These are phyloP conservation scores for Phialophora chinensis DNA, from an alignment of 2,329 filamentous ascomycete genomes.

Conservation along the genomic window DNA sequence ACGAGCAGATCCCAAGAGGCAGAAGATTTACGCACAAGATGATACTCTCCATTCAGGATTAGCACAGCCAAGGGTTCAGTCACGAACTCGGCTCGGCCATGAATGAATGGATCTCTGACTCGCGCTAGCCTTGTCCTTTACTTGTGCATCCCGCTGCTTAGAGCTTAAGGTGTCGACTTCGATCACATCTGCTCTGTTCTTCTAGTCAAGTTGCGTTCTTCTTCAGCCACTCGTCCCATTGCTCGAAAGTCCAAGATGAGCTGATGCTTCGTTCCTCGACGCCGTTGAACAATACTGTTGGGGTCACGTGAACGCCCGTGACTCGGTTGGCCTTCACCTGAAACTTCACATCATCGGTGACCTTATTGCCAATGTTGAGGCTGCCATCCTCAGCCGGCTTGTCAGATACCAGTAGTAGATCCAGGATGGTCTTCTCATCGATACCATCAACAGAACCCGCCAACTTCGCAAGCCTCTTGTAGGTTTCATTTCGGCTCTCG, in stretches of 20 bases:
- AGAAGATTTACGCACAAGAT: slow-evolving; percentile 29
- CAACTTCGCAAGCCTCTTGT: slow-evolving; percentile 77
- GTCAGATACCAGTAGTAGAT: slow-evolving; percentile 71
- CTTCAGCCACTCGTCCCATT: slow-evolving; percentile 85
- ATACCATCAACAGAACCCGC: slow-evolving; percentile 70
- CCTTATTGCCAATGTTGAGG: slow-evolving; percentile 78
- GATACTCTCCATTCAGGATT: slow-evolving; percentile 30
- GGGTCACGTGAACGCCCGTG: slow-evolving; percentile 85
- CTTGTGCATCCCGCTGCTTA: neutral
- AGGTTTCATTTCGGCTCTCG: slow-evolving; percentile 84
- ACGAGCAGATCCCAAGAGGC: slow-evolving; percentile 27
- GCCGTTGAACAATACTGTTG: slow-evolving; percentile 84
- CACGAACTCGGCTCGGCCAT: slow-evolving; percentile 3
- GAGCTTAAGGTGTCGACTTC: neutral
- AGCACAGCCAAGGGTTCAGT: slow-evolving; percentile 25
- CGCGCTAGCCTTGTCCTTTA: neutral
- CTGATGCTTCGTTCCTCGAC: slow-evolving; percentile 79
- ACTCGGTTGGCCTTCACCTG: slow-evolving; percentile 76
- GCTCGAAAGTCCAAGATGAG: slow-evolving; percentile 75
- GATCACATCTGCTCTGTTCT: neutral
- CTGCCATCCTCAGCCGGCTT: slow-evolving; percentile 70
- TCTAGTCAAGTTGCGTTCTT: slow-evolving; percentile 62
- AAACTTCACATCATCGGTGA: slow-evolving; percentile 84
- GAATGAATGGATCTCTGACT: slow-evolving; percentile 7
- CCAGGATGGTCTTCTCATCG: slow-evolving; percentile 72